Base-by-base conservation (phyloP, 805 yeast species). In the Ogataea dorogensis region DNA sequence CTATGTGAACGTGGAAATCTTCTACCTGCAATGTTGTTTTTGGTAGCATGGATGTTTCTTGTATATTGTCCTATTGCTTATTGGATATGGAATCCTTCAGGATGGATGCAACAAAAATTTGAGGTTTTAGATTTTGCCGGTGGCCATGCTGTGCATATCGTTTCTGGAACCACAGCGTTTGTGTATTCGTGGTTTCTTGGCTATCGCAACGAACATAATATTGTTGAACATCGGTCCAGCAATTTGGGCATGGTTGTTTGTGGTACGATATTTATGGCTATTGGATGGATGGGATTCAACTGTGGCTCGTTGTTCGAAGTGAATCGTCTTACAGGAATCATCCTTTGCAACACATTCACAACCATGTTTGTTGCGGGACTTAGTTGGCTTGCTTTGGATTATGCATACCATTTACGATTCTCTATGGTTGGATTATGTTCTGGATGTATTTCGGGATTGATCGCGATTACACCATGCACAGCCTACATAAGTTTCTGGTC, bases 101-200 rank as follows among this genome's bases (percentile, higher is more conserved):
- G 96, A 21, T 88, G 96, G 96, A 87, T 94, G 33, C 71, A 71
- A 44, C 36, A 35, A 18, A 71, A 76, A 48, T 85, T 91, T 70
- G 91, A 88, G 5, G 95, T 77, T 1, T 66, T 87, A 33, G 97
- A 88, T 59, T 87, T 83, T 61, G 97, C 96, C 16, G 97, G 97
- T 13, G 96, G 96, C 35, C 95, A 95, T 1, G 91, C 94, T 2
- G 94, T 88, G 16, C 96, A 88, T 56, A 81, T 88, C 39, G 75
- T 84, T 9, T 77, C 91, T 14, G 96, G 96, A 46, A 78, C 84
- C n/a, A 83, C 86, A 19, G 95, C 94, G 1, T 75, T 87, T 49
- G 94, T 84, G 4, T 83, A 79, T 53, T 77, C 86, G 13, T 75
- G 77, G 47, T 79, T 81, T 48, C 63, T 83, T 38, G 95, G 95